Conservation (phyloP, 2,329 filamentous ascomycete species). For the Aspergillus fischeri region DNA sequence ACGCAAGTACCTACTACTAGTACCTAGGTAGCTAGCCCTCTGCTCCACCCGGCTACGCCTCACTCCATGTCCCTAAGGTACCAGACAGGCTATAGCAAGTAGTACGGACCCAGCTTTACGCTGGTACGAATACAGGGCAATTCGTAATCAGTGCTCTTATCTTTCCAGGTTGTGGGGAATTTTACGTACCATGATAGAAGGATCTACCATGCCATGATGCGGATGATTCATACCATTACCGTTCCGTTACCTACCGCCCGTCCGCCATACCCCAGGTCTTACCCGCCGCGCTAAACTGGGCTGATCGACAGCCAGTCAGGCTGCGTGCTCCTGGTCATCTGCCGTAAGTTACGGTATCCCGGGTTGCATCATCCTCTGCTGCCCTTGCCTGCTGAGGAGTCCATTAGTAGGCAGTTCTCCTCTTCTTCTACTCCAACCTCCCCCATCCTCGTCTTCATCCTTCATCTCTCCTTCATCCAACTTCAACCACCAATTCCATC, state of each 20-base stretch:
- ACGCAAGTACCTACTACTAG: not conserved
- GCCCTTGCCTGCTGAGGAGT: slow-evolving; percentile 20
- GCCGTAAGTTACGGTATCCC: slow-evolving; percentile 23
- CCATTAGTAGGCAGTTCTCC: slow-evolving; percentile 12
- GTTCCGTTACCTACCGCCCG: slow-evolving; percentile 13
- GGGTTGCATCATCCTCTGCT: slow-evolving; percentile 34
- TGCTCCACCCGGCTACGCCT: not conserved
- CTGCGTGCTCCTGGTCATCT: slow-evolving; percentile 19
- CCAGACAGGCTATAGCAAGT: too few relatives aligned
- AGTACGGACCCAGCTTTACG: too few relatives aligned
- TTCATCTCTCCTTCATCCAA: slow-evolving; percentile 22
- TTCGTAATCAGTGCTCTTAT: not conserved
- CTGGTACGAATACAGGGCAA: not conserved
- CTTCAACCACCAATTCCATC: slow-evolving; percentile 19
- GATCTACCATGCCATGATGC: slow-evolving; percentile 1
- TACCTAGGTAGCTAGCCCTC: not conserved
- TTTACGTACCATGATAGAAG: not conserved
- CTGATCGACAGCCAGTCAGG: slow-evolving; percentile 21
- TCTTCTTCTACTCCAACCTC: slow-evolving; percentile 30
- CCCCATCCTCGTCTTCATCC: slow-evolving; percentile 25
- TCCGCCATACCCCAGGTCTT: slow-evolving; percentile 16
- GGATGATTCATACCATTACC: slow-evolving; percentile 4
- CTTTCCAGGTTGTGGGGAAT: not conserved
- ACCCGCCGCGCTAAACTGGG: slow-evolving; percentile 15
- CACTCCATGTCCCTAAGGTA: not conserved